Base-by-base conservation (phyloP, 345 rosid species). In the Cardamine resedifolia region DNA sequence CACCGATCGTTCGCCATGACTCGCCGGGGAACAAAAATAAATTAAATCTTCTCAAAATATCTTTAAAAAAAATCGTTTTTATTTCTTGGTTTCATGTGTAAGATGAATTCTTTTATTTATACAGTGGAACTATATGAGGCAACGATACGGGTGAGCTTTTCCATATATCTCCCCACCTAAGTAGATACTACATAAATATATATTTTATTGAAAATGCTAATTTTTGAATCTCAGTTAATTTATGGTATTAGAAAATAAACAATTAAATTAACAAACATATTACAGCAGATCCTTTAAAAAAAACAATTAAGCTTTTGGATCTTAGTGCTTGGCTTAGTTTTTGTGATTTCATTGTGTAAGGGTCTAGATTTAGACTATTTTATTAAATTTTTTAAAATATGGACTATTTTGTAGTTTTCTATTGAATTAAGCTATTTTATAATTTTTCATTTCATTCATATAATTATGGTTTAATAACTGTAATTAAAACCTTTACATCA, bases 1-100 rank as follows among this genome's bases (percentile, higher is more conserved):
- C 75, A 70, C 19, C 79, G 61, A 49, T n/a, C 31, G 48, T 38
- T 64, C 5, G 72, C 76, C 79, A 76, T 76, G 57, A 31, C 69
- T 75, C 50, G 52, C 52, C 71, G 66, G 75, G 10, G 53, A 53
- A 52, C 47, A 14, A 18, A 8, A 1, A 44, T 3, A n/a, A 26
- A 30, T 2, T 3, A 1, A 43, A 23, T 23, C 26, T 56, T 44
- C 43, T 43, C 30, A 30, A 52, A 34, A 26, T 24, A 39, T 26
- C 5, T 38, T n/a, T n/a, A n/a, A 4, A 4, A 38, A 38, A 14
- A 5, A 39, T 1, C 18, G 1, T 11, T 8, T 23, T 7, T 59
- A 7, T 48, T 10, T 59, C 7, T 49, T 61, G 48, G 58, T 31
- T 31, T 47, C 19, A 58, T 47, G 74, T 70, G 47, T 45, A 19